Percentiles rank a stretch among this genome's conserved stretches.
These are phyloP conservation scores for Umbelopsis sp. DNA, from an alignment of 192 early-diverging fungal genomes.

Conservation along the genomic window DNA sequence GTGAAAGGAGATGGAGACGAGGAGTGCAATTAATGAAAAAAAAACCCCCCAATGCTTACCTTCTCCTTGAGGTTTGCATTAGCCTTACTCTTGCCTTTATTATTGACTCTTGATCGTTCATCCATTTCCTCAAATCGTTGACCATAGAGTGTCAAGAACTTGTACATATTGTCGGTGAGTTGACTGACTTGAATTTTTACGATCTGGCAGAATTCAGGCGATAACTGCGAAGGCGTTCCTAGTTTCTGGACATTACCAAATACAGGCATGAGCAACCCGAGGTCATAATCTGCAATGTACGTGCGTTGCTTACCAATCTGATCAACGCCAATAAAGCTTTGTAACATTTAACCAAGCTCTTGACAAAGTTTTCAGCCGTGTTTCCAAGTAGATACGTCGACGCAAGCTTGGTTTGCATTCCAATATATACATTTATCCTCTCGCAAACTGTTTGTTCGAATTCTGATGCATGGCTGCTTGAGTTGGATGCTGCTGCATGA, in stretches of 20 bases:
- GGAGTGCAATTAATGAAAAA: not conserved
- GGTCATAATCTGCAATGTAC: not conserved
- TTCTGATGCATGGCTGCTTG: not conserved
- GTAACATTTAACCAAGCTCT: constrained; percentile 50
- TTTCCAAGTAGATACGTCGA: constrained; percentile 40
- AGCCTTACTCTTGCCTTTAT: constrained; percentile 33
- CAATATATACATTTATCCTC: constrained; percentile 40
- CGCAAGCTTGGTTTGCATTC: constrained; percentile 41
- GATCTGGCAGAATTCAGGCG: constrained; percentile 46
- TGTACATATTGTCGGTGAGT: constrained; percentile 55
- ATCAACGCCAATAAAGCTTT: constrained; percentile 45
- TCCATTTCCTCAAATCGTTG: constrained; percentile 27
- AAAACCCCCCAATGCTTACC: constrained; percentile 25
- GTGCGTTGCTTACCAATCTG: constrained; percentile 41
- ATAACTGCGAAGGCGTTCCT: constrained; percentile 17
- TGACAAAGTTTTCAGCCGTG: constrained; percentile 50
- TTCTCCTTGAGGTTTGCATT: constrained; percentile 28
- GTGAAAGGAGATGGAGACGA: not conserved
- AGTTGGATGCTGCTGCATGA: not conserved
- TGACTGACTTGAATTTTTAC: constrained; percentile 46
- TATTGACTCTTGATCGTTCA: constrained; percentile 7
- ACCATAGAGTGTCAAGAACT: constrained; percentile 41
- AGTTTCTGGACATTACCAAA: constrained; percentile 28
- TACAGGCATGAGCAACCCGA: not conserved
- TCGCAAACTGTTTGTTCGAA: constrained; percentile 47